Conservation (phyloP, 2,329 filamentous ascomycete genomes). For the Waltergamsia citrina region DNA sequence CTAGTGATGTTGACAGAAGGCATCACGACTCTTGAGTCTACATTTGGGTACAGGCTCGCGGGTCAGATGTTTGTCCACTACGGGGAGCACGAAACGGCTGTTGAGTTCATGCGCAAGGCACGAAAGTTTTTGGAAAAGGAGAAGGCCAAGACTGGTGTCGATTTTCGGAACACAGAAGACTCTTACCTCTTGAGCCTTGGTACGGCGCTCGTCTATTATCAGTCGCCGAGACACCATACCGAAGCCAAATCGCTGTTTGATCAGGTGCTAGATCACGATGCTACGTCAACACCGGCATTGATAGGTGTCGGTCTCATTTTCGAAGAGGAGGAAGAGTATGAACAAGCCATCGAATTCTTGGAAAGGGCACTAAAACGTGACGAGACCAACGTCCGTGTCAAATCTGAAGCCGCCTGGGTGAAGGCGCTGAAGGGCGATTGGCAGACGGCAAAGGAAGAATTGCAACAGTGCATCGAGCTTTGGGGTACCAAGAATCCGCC, state of each 20-base stretch:
- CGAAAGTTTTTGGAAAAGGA: conserved; percentile 51
- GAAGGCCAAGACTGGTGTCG: conserved; percentile 56
- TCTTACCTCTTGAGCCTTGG: conserved; percentile 69
- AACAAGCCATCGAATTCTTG: conserved; percentile 72
- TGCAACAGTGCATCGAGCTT: conserved; percentile 59
- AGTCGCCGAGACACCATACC: conserved; percentile 79
- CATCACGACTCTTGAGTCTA: conserved; percentile 56
- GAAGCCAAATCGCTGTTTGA: conserved; percentile 87
- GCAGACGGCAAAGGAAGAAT: conserved; percentile 52
- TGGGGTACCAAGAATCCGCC: conserved; percentile 33
- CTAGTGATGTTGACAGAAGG: conserved; percentile 74
- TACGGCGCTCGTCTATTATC: conserved; percentile 83
- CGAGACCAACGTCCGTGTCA: conserved; percentile 64
- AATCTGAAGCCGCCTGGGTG: conserved; percentile 86
- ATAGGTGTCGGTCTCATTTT: conserved; percentile 87
- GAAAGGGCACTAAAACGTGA: conserved; percentile 67
- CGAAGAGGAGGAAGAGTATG: conserved; percentile 86
- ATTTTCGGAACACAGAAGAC: conserved; percentile 61
- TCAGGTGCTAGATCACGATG: conserved; percentile 65
- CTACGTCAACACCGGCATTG: conserved; percentile 68
- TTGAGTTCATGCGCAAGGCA: conserved; percentile 71
- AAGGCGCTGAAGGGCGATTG: conserved; percentile 76
- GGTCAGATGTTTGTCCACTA: conserved; percentile 74
- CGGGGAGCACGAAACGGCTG: conserved; percentile 76
- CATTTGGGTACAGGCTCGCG: conserved; percentile 75